Percentiles rank a stretch among this genome's conserved stretches.
phyloP scores from a whole-genome alignment of 2,329 filamentous ascomycete genomes.

The Aspergillus fumigatus region DNA sequence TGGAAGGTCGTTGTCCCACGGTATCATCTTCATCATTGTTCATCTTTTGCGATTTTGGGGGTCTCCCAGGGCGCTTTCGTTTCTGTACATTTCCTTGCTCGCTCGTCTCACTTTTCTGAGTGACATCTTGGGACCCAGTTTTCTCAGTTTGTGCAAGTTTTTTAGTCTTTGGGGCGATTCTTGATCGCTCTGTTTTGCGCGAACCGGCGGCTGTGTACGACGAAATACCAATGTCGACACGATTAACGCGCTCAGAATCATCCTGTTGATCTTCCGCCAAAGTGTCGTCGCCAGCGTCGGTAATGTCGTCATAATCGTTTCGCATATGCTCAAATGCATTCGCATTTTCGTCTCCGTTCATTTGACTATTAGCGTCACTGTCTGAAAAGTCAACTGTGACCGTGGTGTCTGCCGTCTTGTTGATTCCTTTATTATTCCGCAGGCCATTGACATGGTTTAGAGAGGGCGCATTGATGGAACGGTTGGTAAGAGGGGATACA shows the following conservation, averaged over 20 bases:
- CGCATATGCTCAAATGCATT: constrained; percentile 23
- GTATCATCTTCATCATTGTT: constrained; percentile 18
- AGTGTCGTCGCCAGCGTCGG: constrained; percentile 23
- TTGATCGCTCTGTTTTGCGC: constrained; percentile 9
- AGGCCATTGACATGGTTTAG: constrained; percentile 21
- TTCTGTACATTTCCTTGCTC: constrained; percentile 18
- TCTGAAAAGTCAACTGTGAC: constrained; percentile 32
- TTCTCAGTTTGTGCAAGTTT: constrained; percentile 9
- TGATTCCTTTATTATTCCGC: constrained; percentile 18
- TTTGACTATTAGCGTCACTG: constrained; percentile 26
- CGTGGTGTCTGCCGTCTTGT: constrained; percentile 16
- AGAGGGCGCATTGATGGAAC: constrained; percentile 31
- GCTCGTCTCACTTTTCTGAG: constrained; percentile 14
- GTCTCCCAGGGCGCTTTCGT: constrained; percentile 27
- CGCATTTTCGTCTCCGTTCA: constrained; percentile 32
- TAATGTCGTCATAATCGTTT: constrained; percentile 22
- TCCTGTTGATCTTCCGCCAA: constrained; percentile 14
- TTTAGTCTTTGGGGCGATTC: constrained; percentile 15
- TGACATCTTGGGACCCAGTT: constrained; percentile 6
- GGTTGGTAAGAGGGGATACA: constrained; percentile 33
- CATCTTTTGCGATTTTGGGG: constrained; percentile 25
- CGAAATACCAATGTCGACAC: constrained; percentile 16
- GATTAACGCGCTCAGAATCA: constrained; percentile 12
- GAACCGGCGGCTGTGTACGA: constrained; percentile 9
- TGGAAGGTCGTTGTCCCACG: constrained; percentile 24